Evolutionary conservation across 345 rosid species (phyloP), one percentile per base, ranked within the genome.

Genomic region (Populus tremula): DNA sequence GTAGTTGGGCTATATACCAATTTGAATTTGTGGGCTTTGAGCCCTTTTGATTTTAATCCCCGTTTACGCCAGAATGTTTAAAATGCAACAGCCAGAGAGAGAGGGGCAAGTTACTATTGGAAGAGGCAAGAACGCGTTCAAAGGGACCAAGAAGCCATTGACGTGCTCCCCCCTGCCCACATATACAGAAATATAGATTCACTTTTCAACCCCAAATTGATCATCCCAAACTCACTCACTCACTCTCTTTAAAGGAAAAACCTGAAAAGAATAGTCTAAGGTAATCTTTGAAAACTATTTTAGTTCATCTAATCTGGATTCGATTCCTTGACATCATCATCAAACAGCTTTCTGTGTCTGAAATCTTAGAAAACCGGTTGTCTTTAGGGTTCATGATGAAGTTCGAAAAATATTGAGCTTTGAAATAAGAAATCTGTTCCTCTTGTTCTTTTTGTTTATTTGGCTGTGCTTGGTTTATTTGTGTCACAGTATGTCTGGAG

Each of bases 401-500:
- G 16, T 23, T n/a, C 33, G 33, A 69, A 12, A 54, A 45, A 21
- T 13, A 66, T n/a, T 4, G 36, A 33, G 36, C 36, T 33, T 33
- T 33, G 36, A 33, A 33, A 33, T 33, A 33, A 33, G 36, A 33
- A 33, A 33, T 33, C 35, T 33, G 35, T 33, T 33, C 36, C 36
- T 33, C 11, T 39, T 73, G 41, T 62, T 9, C 31, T 63, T 63
- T 1, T 63, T 63, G 36, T 70, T 70, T 12, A 21, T 2, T 8
- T 45, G 16, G 43, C 21, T 36, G 59, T 66, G 68, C 13, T 43
- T 61, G 20, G 29, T 70, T 23, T 31, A 10, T 64, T 18, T 47
- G 67, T 66, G 8, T 27, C 14, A 73, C 76, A 80, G 69, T 7
- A 93, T 96, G 99, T 92, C 98, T 5, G 94, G 93, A 45, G 98